Evolutionary conservation across 1,284 basidiomycete species (phyloP).

Genomic region (Singerocomus inundabilis): DNA sequence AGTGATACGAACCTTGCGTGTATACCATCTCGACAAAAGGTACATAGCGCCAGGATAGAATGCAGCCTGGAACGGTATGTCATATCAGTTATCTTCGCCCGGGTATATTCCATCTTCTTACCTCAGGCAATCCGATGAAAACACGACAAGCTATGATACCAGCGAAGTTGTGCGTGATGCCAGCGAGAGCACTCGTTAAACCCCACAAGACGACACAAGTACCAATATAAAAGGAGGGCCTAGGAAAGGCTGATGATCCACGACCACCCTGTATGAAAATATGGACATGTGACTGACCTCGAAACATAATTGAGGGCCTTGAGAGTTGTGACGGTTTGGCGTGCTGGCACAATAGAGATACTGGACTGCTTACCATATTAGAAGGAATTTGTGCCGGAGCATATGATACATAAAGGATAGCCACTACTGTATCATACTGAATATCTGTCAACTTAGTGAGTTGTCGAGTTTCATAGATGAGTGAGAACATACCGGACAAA

Average conservation of each 20-base stretch:
- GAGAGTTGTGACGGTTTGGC: too few relatives aligned
- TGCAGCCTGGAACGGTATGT: constrained; percentile 40
- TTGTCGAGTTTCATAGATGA: too few relatives aligned
- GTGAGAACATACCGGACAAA: constrained; percentile 40
- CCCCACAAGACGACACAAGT: constrained; percentile 65
- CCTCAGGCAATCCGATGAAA: constrained; percentile 65
- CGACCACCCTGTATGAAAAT: too few relatives aligned
- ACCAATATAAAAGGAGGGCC: constrained; percentile 64
- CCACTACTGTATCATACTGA: constrained; percentile 59
- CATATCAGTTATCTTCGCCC: too few relatives aligned
- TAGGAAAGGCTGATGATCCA: constrained; percentile 19
- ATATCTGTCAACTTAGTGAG: constrained; percentile 40
- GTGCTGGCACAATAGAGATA: too few relatives aligned
- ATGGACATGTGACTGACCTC: constrained; percentile 33
- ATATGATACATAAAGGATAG: constrained; percentile 60
- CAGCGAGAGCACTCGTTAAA: constrained; percentile 58
- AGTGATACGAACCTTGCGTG: constrained; percentile 17
- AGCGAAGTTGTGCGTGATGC: constrained; percentile 53
- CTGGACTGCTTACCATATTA: constrained; percentile 49
- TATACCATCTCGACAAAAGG: constrained; percentile 65
- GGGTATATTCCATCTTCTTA: constrained; percentile 11
- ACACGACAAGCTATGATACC: constrained; percentile 59
- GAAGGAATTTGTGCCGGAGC: constrained; percentile 64
- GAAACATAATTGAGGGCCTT: constrained; percentile 54
- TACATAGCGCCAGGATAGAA: constrained; percentile 66